phyloP scores from a whole-genome alignment of 2,329 filamentous ascomycete genomes.

The Xylaria arbuscula region DNA sequence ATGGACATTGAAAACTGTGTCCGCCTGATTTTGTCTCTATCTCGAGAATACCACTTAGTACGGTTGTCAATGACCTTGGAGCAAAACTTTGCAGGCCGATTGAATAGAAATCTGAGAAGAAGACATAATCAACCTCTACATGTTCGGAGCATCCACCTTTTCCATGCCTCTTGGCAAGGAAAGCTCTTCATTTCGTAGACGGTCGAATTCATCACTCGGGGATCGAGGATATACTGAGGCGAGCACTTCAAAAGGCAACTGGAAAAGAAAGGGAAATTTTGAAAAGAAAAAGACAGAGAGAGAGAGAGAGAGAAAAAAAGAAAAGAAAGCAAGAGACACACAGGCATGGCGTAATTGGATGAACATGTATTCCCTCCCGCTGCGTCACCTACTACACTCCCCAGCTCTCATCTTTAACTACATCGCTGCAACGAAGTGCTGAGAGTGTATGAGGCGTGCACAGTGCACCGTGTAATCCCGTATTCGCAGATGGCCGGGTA shows the following conservation, averaged over 20 bases:
- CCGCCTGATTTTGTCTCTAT: slow-evolving; percentile 21
- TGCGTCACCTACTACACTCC: background rate
- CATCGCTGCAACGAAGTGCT: background rate
- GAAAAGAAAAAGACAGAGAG: too few species aligned
- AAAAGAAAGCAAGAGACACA: background rate
- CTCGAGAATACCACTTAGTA: slow-evolving; percentile 38
- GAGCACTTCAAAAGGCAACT: background rate
- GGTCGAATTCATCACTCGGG: slow-evolving; percentile 9
- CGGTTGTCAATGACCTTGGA: too few species aligned
- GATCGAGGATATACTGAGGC: background rate
- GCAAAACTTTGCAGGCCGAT: too few species aligned
- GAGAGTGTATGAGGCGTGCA: background rate
- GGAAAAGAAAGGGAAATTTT: slow-evolving; percentile 14
- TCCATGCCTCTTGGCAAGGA: background rate
- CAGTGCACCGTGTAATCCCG: background rate
- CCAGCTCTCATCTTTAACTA: background rate
- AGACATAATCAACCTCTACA: too few species aligned
- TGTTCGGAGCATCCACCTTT: too few species aligned
- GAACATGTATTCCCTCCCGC: background rate
- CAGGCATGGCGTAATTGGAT: background rate
- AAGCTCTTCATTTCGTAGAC: slow-evolving; percentile 15
- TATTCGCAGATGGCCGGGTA: background rate
- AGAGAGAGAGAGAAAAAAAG: slow-evolving; percentile 1
- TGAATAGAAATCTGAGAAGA: too few species aligned
- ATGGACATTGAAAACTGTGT: slow-evolving; percentile 17